phyloP scores from a whole-genome alignment of 495 filamentous ascomycete species.

The Cercophora newfieldiana region DNA sequence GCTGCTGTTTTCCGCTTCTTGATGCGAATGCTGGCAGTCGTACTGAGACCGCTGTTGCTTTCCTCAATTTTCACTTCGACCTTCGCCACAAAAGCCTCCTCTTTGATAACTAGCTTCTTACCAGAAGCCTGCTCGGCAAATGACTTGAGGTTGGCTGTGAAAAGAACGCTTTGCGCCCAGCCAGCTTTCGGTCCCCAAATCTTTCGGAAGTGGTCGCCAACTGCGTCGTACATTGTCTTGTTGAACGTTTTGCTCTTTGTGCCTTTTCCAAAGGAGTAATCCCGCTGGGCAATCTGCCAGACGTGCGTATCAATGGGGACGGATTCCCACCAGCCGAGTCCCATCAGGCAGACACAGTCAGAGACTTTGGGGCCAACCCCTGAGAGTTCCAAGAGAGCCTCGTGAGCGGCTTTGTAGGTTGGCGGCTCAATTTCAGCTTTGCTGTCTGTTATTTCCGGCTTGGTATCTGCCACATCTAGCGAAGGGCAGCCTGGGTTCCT shows the following conservation, averaged over 20 bases:
- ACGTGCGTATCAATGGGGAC: slow-evolving; percentile 98
- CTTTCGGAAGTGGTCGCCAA: slow-evolving; percentile 84
- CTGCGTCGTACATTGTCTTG: slow-evolving; percentile 82
- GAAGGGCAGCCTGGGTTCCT: slow-evolving; percentile 73
- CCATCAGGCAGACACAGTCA: slow-evolving; percentile 96
- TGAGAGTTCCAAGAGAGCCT: slow-evolving; percentile 70
- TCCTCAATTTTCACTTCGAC: slow-evolving; percentile 20
- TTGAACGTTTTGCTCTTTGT: slow-evolving; percentile 81
- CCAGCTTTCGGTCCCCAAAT: slow-evolving; percentile 94
- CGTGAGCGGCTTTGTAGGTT: slow-evolving; percentile 76
- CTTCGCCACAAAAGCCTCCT: slow-evolving; percentile 27
- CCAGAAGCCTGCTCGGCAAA: slow-evolving; percentile 67
- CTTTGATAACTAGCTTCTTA: slow-evolving; percentile 32
- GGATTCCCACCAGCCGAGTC: slow-evolving; percentile 91
- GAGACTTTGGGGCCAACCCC: slow-evolving; percentile 96
- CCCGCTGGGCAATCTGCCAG: slow-evolving; percentile 95
- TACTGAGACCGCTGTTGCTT: not conserved
- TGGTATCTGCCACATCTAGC: slow-evolving; percentile 41
- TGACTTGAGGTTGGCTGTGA: slow-evolving; percentile 86
- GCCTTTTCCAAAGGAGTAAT: slow-evolving; percentile 84
- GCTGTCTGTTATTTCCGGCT: slow-evolving; percentile 6
- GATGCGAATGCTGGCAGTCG: not conserved
- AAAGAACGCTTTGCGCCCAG: slow-evolving; percentile 96
- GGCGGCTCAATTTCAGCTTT: slow-evolving; percentile 1
- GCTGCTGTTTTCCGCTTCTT: slow-evolving; percentile 21